Percentiles rank a stretch among this genome's conserved stretches.
phyloP scores from a whole-genome alignment of 1,284 basidiomycete genomes.

The Exobasidium cylindrosporum region DNA sequence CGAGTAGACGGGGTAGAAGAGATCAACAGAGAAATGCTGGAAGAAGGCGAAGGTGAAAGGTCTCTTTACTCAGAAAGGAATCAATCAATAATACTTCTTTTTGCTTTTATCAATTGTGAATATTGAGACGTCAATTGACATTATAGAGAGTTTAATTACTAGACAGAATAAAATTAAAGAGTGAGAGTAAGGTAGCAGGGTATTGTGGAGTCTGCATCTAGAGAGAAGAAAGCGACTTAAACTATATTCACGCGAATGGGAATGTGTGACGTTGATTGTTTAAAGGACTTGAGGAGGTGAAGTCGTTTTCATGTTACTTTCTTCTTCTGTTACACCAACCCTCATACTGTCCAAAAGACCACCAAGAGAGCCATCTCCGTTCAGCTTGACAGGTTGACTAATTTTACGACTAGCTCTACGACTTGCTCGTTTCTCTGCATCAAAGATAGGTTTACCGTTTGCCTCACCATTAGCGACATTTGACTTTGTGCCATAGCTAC shows the following conservation, averaged over 20 bases:
- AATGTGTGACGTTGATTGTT: too few relatives aligned
- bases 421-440: conserved; percentile 12
- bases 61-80: too few relatives aligned
- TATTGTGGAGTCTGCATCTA: too few relatives aligned
- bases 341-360: conserved; percentile 14
- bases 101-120: too few relatives aligned
- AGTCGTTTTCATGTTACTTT: background rate
- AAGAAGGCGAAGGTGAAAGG: background rate
- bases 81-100: too few relatives aligned
- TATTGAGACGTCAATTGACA: too few relatives aligned
- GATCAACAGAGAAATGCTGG: conserved; percentile 4
- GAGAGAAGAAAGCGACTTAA: too few relatives aligned
- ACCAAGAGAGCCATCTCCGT: background rate
- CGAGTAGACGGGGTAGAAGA: conserved; percentile 58
- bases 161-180: too few relatives aligned
- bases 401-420: conserved; percentile 13
- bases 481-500: conserved; percentile 17
- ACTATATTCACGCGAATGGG: too few relatives aligned
- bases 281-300: background rate
- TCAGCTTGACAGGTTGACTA: conserved; percentile 6
- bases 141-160: too few relatives aligned
- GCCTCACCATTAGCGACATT: background rate
- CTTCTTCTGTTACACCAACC: conserved; percentile 11
- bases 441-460: background rate
- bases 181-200: too few relatives aligned